Percentiles rank a stretch among this genome's conserved stretches.
Evolutionary conservation across 2,329 filamentous ascomycete genomes (phyloP).

Genomic region (Alternaria alternata): DNA sequence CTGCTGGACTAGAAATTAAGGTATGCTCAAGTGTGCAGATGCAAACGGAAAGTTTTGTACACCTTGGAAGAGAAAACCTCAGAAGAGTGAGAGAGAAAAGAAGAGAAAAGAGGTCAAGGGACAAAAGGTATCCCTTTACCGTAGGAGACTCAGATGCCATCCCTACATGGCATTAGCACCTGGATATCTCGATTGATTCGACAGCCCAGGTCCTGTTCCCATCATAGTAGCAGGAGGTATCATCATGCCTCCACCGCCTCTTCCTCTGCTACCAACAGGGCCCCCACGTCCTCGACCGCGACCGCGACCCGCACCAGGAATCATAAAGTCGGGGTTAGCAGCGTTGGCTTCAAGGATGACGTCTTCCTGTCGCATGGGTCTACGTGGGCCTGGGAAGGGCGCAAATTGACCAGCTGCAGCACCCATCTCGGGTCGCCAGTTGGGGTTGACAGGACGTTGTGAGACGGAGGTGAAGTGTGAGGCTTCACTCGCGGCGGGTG

Average conservation of each 20-base stretch:
- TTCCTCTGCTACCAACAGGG: conserved; percentile 18
- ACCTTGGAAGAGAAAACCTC: neutral
- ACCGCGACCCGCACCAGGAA: conserved; percentile 62
- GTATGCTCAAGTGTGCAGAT: conserved; percentile 10
- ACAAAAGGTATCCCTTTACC: neutral
- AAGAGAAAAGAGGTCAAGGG: neutral
- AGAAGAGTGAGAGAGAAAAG: neutral
- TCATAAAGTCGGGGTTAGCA: conserved; percentile 84
- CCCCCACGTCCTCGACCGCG: conserved; percentile 44
- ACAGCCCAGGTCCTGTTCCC: conserved; percentile 35
- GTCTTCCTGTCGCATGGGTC: conserved; percentile 67
- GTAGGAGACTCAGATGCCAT: conserved; percentile 2
- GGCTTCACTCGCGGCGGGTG: conserved; percentile 76
- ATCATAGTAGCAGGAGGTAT: conserved; percentile 36
- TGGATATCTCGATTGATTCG: conserved; percentile 45
- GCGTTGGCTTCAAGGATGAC: conserved; percentile 69
- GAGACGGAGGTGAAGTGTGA: conserved; percentile 91
- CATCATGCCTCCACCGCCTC: conserved; percentile 43
- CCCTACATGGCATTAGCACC: conserved; percentile 44
- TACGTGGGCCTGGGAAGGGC: conserved; percentile 37
- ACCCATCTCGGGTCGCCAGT: conserved; percentile 71
- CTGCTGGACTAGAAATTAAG: conserved; percentile 17
- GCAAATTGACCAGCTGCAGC: conserved; percentile 50
- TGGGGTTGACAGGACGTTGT: conserved; percentile 86
- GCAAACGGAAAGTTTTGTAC: conserved; percentile 4